Conservation (phyloP, 352 stramenopile genomes). For the Saprolegnia diclina region DNA sequence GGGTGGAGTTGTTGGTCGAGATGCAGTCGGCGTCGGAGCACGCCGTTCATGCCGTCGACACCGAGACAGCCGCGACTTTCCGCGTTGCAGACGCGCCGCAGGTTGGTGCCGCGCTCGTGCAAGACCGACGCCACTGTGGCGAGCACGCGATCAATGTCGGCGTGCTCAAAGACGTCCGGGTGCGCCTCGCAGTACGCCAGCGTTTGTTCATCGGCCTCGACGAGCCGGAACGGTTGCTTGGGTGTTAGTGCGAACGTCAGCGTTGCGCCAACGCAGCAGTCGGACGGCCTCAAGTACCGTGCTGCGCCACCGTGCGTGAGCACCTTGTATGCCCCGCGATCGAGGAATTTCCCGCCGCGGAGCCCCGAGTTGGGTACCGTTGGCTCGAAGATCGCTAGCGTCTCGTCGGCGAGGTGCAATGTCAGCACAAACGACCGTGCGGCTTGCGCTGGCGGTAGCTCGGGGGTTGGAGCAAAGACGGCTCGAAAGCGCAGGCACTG, state of each 20-base stretch:
- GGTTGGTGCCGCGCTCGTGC: not conserved
- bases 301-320: not conserved
- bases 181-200: slow-evolving; percentile 72
- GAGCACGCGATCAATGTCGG: slow-evolving; percentile 39
- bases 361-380: slow-evolving; percentile 62
- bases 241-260: slow-evolving; percentile 68
- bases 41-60: slow-evolving; percentile 29
- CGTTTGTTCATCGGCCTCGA: slow-evolving; percentile 72
- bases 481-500: slow-evolving; percentile 74
- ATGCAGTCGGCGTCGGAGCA: slow-evolving; percentile 23
- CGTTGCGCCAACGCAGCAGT: slow-evolving; percentile 70
- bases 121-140: slow-evolving; percentile 29
- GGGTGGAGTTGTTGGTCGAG: slow-evolving; percentile 24
- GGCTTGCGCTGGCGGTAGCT: slow-evolving; percentile 35
- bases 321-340: slow-evolving; percentile 65
- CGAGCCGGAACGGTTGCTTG: slow-evolving; percentile 54
- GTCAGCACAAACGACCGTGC: slow-evolving; percentile 70
- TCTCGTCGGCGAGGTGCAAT: slow-evolving; percentile 76
- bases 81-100: slow-evolving; percentile 41
- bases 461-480: slow-evolving; percentile 37
- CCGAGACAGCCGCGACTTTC: not conserved
- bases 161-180: slow-evolving; percentile 58
- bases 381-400: slow-evolving; percentile 68
- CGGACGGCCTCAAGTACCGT: slow-evolving; percentile 29
- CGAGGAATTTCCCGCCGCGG: slow-evolving; percentile 59